Evolutionary conservation across 257 asterid species (phyloP), one percentile per base, ranked within the genome.

Genomic region (Prunella vulgaris): DNA sequence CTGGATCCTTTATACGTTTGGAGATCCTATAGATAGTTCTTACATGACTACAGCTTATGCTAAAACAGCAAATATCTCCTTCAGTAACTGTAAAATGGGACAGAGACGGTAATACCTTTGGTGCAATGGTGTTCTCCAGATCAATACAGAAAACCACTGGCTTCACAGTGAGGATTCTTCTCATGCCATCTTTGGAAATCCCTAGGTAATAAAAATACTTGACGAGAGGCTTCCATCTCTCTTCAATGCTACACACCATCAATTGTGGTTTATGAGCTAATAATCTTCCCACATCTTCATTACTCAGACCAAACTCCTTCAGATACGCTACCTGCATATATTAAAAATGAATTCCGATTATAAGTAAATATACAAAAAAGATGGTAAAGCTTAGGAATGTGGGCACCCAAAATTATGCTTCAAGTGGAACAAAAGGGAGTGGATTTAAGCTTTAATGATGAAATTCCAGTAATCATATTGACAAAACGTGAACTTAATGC

Each of bases 151-250:
- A 93, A 54, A 93, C 68, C 74, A 88, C 85, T 35, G 99, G 95
- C 68, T 86, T 87, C 68, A 73, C 71, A 21, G 81, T 88, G 54
- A 93, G 96, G 75, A 93, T 90, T 82, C 94, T 86, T 82, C 88
- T 87, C 97, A 90, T 90, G 58, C 95, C 94, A 66, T 81, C 97
- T 80, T 82, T 92, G 1, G 97, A 77, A 68, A 93, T 82, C 64
- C 99, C 96, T 4, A 88, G 93, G 85, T 93, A 93, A 79, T 93
- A 87, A 68, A 93, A 87, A 68, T 90, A 93, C 90, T 89, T 89
- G 14, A 90, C 88, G 2, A 93, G 97, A 81, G 99, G 99, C 78
- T 18, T 84, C 95, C 87, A 90, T 80, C 83, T 83, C 35, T 89
- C 93, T 68, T 90, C 96, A 49, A 90, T 93, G 79, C 97, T 85